phyloP scores from a whole-genome alignment of 148 eudicot genomes.

The Dysphania ambrosioides region DNA sequence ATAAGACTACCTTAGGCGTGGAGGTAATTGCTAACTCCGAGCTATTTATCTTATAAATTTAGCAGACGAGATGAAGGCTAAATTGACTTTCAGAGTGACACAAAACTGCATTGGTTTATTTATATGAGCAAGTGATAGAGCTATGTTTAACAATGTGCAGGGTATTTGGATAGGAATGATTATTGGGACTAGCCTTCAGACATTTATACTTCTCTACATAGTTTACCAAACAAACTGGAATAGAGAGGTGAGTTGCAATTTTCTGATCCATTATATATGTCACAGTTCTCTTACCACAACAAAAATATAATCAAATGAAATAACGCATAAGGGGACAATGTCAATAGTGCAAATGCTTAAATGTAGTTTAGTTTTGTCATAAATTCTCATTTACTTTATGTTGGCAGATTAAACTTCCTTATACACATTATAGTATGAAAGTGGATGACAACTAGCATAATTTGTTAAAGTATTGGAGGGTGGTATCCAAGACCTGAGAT shows the following conservation, averaged over 20 bases:
- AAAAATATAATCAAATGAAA: too few species aligned
- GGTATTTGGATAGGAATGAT: conserved; percentile 99
- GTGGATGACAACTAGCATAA: too few species aligned
- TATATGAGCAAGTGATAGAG: neutral
- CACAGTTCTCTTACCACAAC: too few species aligned
- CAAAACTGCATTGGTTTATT: neutral
- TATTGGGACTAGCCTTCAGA: conserved; percentile 75
- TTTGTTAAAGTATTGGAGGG: too few species aligned
- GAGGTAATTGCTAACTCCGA: conserved; percentile 42
- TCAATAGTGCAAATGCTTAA: too few species aligned
- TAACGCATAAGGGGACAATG: too few species aligned
- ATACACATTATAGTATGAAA: too few species aligned
- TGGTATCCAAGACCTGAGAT: too few species aligned
- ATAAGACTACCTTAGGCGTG: conserved; percentile 63
- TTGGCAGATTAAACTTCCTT: too few species aligned
- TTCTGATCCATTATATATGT: neutral
- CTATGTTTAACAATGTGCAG: conserved; percentile 32
- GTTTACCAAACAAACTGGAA: conserved; percentile 86
- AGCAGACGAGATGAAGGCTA: conserved; percentile 58
- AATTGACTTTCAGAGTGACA: neutral
- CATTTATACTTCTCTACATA: conserved; percentile 61
- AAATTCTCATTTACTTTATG: too few species aligned
- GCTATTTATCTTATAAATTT: too few species aligned
- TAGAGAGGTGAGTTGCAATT: conserved; percentile 49
- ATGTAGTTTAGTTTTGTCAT: too few species aligned